Evolutionary conservation across 2,329 filamentous ascomycete species (phyloP).

Genomic region (Cladosporium sp.): DNA sequence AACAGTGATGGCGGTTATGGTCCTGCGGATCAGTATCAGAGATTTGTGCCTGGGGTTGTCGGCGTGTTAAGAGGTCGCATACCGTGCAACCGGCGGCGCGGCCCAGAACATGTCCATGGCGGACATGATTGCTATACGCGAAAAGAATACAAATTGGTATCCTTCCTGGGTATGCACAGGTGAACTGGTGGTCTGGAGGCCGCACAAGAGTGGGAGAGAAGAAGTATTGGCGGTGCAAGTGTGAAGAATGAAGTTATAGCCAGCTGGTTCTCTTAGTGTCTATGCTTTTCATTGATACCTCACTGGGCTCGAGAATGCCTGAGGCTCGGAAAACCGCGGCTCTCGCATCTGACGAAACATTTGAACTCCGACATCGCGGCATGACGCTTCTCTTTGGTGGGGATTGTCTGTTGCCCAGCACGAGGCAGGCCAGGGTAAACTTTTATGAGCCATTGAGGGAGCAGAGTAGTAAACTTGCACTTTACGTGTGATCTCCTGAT

Average conservation of each 20-base stretch:
- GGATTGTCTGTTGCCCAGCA: conserved; percentile 1
- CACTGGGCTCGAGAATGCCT: background rate
- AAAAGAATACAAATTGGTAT: conserved; percentile 1
- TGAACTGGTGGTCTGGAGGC: conserved; percentile 6
- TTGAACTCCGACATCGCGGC: conserved; percentile 8
- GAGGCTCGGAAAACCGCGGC: background rate
- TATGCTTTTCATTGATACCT: background rate
- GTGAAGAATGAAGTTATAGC: conserved; percentile 12
- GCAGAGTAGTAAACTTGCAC: background rate
- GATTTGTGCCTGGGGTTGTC: conserved; percentile 26
- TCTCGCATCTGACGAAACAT: background rate
- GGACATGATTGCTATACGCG: conserved; percentile 25
- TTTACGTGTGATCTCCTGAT: background rate
- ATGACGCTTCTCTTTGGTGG: conserved; percentile 4
- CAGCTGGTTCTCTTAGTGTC: background rate
- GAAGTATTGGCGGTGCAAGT: background rate
- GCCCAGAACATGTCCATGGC: conserved; percentile 54
- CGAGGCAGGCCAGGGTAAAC: background rate
- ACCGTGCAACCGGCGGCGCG: conserved; percentile 67
- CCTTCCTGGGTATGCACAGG: conserved; percentile 9
- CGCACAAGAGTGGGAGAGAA: conserved; percentile 10
- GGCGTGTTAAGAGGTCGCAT: conserved; percentile 32
- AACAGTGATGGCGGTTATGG: conserved; percentile 65
- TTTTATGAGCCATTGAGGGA: conserved; percentile 14
- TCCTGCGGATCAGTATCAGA: conserved; percentile 61